Percentiles rank a stretch among this genome's conserved stretches.
These are phyloP conservation scores for Hirsutella rhossiliensis DNA, from an alignment of 2,329 filamentous ascomycete genomes.

Conservation along the genomic window DNA sequence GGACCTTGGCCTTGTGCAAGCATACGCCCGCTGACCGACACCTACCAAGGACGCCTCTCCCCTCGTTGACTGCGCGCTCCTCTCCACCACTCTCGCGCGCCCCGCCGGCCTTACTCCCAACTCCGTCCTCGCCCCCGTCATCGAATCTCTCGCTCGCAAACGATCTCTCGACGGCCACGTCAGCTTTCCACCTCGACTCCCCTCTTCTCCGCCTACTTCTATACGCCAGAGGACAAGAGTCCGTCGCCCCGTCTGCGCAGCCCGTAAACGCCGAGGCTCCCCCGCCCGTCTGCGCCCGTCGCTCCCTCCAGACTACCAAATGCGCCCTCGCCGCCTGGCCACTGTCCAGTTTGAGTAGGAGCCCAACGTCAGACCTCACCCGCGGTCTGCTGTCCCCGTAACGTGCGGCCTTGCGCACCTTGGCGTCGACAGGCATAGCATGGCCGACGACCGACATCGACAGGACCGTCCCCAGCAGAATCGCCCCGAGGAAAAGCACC, in stretches of 20 bases:
- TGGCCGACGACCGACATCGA: conserved; percentile 26
- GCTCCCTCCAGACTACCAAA: conserved; percentile 1
- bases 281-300: neutral
- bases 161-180: too few relatives aligned
- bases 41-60: neutral
- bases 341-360: conserved; percentile 1
- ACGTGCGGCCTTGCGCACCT: conserved; percentile 11
- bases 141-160: too few relatives aligned
- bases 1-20: neutral
- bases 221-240: too few relatives aligned
- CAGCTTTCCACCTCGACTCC: too few relatives aligned
- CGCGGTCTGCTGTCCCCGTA: neutral
- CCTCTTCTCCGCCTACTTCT: too few relatives aligned
- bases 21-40: neutral
- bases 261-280: neutral
- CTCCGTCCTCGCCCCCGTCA: neutral
- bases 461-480: conserved; percentile 23
- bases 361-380: conserved; percentile 3
- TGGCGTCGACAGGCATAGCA: conserved; percentile 16
- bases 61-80: too few relatives aligned
- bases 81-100: neutral
- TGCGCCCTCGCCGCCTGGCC: conserved; percentile 6
- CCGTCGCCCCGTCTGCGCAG: neutral
- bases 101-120: neutral
- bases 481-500: conserved; percentile 20